Evolutionary conservation across 169 alveolate species (phyloP), one percentile per base, ranked within the genome.

Genomic region (Cryptosporidium sp.): DNA sequence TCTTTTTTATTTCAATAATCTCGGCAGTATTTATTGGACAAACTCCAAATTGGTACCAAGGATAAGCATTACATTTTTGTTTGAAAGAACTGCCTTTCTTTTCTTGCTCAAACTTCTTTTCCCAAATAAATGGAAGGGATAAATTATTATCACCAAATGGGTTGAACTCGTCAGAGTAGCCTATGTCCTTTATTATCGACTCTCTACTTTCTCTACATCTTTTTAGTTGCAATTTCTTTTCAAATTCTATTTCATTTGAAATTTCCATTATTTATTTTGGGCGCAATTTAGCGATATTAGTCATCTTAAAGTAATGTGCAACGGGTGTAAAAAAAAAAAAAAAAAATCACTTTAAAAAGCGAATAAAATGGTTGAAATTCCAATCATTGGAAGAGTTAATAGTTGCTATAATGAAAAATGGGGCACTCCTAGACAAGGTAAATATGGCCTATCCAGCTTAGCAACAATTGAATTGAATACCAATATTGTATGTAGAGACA

Each of bases 341-440:
- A 2, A 65, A 65, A 31, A 35, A 37, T 10, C n/a, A 12, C 5
- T 4, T 23, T 23, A 14, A 3, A 2, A 65, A n/a, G 16, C 16
- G 53, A 65, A 35, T 31, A n/a, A 65, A 44, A 42, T 69, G 16
- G 14, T 6, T 53, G 58, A 73, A 23, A 56, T 73, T 56, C 58
- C 29, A 53, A 60, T 73, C 1, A 7, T 73, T 18, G 72, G 72
- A 56, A 52, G 70, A 31, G 52, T 73, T 23, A 35, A 56, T 16
- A 73, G 70, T 73, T 73, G 86, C 2, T 73, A 56, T n/a, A 56
- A 29, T 53, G 86, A 73, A 39, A 73, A 73, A 26, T 73, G 72
- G 86, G 86, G 86, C 5, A 73, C 86, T 52, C 86, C 86, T 23
- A 73, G 86, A 26, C 86, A 73, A 33, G 70, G 86, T 3, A 45